Evolutionary conservation across 1,284 basidiomycete species (phyloP), one percentile per base, ranked within the genome.

Genomic region (Cryptococcus sp.): DNA sequence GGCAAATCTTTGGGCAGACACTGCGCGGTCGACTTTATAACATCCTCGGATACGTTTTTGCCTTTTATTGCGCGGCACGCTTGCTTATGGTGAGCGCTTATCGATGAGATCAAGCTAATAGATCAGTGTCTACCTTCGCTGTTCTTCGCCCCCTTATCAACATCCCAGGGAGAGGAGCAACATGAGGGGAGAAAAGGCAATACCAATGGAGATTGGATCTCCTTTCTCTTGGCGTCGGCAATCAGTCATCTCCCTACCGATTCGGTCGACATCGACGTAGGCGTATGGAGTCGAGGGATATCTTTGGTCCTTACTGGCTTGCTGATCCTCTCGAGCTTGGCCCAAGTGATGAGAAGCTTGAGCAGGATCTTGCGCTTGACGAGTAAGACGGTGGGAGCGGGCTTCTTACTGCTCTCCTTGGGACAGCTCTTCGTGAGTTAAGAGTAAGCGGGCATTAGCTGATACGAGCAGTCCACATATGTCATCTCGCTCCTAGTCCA

Each of bases 181-280:
- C 52, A 66, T 8, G 29, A 61, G 20, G 59, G 65, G 41, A 65
- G 54, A 44, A 69, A 69, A 52, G 75, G 73, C 15, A 76, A 74
- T 50, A 69, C 72, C 25, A 75, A 77, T 56, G 76, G 76, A 26
- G 78, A 79, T 61, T 79, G 78, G 78, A 78, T 79, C 34, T 77
- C 74, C 11, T 78, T 77, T 62, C 63, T 76, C 29, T 64, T 79
- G 46, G 78, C 76, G 10, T 60, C 73, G 10, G 73, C 67, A 0
- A 57, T 79, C 20, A 69, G 68, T 38, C 70, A 75, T 8, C 59
- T 78, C 4, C 76, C 75, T 2, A 69, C 61, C 16, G 69, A 63
- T 10, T 52, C 64, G 6, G 59, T 68, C 41, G 74, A 76, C 52
- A 65, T 74, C 40, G 76, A 79, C 58, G 73, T 78, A 16, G 62